Conservation (phyloP, 345 rosid species). For the Zanthoxylum bungeanum region DNA sequence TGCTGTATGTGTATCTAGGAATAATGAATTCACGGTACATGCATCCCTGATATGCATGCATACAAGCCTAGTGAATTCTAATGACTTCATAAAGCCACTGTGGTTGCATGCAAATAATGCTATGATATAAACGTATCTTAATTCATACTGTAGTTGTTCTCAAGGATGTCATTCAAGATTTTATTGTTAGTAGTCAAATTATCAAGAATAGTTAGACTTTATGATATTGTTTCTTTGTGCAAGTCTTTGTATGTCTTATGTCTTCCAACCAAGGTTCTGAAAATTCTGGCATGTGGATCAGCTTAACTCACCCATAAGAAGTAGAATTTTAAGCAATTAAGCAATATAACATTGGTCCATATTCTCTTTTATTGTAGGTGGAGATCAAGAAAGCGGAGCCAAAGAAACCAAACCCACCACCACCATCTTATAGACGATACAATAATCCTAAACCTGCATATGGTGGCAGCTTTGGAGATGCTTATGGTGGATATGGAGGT, state of each 20-base stretch:
- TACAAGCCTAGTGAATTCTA: not conserved
- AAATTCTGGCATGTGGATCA: not conserved
- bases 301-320: not conserved
- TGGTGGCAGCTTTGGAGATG: conserved; percentile 51
- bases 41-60: not conserved
- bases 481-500: conserved; percentile 39
- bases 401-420: conserved; percentile 77
- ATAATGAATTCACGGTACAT: conserved; percentile 4
- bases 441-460: conserved; percentile 57
- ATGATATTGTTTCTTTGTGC: not conserved
- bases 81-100: not conserved
- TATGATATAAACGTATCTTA: not conserved
- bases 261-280: not conserved
- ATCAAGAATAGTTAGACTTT: not conserved
- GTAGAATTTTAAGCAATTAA: not conserved
- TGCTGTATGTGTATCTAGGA: not conserved
- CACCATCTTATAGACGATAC: conserved; percentile 54
- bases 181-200: not conserved
- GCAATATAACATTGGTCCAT: not conserved
- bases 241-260: not conserved
- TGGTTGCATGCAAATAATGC: not conserved
- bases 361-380: conserved; percentile 48
- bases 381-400: conserved; percentile 99
- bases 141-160: not conserved
- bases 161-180: not conserved